phyloP scores from a whole-genome alignment of 1,284 basidiomycete species.

The Puccinia brachypodii region DNA sequence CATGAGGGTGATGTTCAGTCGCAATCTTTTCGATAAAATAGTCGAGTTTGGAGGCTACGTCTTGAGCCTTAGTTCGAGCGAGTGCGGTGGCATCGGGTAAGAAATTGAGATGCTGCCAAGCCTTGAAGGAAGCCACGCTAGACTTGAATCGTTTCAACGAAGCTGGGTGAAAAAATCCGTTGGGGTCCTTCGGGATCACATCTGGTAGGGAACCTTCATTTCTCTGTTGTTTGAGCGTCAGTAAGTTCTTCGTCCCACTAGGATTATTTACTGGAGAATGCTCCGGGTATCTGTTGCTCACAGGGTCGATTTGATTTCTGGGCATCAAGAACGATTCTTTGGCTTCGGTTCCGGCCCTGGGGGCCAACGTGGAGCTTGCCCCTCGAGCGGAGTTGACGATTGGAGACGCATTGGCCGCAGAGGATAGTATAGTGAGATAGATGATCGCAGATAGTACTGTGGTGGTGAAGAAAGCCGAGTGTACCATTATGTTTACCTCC shows the following conservation, averaged over 20 bases:
- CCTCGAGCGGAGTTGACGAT: neutral
- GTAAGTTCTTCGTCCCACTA: neutral
- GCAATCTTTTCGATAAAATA: constrained; percentile 21
- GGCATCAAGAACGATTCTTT: neutral
- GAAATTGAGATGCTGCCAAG: neutral
- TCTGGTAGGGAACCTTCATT: neutral
- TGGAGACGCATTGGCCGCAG: constrained; percentile 2
- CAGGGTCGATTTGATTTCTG: neutral
- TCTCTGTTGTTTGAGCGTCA: neutral
- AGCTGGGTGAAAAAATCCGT: constrained; percentile 31
- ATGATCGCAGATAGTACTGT: neutral
- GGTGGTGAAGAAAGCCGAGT: neutral
- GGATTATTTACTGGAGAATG: neutral
- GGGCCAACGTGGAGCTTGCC: neutral
- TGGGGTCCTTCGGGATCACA: constrained; percentile 21
- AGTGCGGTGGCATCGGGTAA: constrained; percentile 11
- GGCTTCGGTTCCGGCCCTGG: neutral
- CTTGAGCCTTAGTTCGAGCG: constrained; percentile 27
- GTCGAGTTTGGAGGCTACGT: constrained; percentile 13
- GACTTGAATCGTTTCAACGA: constrained; percentile 3
- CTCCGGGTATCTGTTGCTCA: neutral
- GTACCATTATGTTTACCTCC: neutral
- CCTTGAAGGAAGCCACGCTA: constrained; percentile 16
- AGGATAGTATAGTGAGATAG: constrained; percentile 1
- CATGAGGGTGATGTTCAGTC: neutral